Evolutionary conservation across 148 eudicot genomes (phyloP), one percentile per base, ranked within the genome.

Genomic region (Spergularia bocconei): DNA sequence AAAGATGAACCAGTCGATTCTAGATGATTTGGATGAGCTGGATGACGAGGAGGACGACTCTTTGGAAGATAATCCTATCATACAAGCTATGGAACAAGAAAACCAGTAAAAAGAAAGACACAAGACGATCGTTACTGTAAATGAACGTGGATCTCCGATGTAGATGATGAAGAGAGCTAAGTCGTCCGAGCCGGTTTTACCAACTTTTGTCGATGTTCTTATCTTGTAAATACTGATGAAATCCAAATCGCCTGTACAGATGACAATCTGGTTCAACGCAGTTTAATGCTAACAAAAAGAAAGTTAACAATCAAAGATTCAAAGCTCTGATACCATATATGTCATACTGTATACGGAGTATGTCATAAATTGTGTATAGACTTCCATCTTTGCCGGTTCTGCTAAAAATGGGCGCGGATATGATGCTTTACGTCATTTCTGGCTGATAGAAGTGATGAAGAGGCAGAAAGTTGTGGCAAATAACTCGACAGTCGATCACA

Each of bases 1-100:
- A 82, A 85, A 56, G 36, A 65, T 81, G 48, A 94, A 91, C 69
- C 96, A 91, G 84, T 87, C 91, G 7, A 53, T 94, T 36, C 47
- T 87, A 51, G 84, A 88, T 79, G 91, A 88, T 33, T 75, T 94
- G 81, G 89, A 90, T 19, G 92, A 87, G 77, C 76, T 74, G 63
- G 89, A 90, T 71, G 96, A 93, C 2, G 91, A 92, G 11, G 89
- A 88, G 7, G 91, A 87, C 12, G 85, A 83, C 67, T 76, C 69
- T 13, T 61, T 72, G 57, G 84, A 87, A 29, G 84, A 80, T 63
- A 75, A 89, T 79, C 91, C 90, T 7, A 75, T 88, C 48, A 55
- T 83, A 55, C 83, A 84, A 25, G 89, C 92, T 48, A 65, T 84
- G 82, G 86, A 72, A 71, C 62, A 85, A 70, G 90, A 90, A 60